Evolutionary conservation across 495 filamentous ascomycete genomes (phyloP).

Genomic region (Podospora sp.): DNA sequence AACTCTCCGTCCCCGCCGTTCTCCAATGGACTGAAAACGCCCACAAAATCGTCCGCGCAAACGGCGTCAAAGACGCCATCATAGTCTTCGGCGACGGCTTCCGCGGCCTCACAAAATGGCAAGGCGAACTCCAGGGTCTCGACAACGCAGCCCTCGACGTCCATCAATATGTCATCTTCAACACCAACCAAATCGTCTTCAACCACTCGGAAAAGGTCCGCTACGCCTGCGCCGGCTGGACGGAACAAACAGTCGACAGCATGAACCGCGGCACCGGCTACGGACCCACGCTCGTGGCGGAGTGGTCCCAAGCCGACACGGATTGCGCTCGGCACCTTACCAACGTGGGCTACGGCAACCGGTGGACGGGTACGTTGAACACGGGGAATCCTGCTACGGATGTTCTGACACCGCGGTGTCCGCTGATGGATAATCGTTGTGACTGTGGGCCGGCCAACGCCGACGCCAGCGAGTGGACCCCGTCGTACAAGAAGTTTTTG

Average conservation of each 20-base stretch:
- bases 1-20: constrained; percentile 59
- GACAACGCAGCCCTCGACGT: constrained; percentile 77
- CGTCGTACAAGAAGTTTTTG: constrained; percentile 81
- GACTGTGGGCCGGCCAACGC: constrained; percentile 77
- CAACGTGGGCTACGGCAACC: constrained; percentile 82
- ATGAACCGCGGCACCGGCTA: constrained; percentile 77
- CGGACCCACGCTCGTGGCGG: constrained; percentile 94
- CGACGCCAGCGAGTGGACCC: constrained; percentile 65
- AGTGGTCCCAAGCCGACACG: constrained; percentile 98
- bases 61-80: constrained; percentile 66
- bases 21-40: constrained; percentile 71
- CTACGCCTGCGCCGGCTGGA: constrained; percentile 87
- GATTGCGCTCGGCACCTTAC: constrained; percentile 90
- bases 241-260: constrained; percentile 68
- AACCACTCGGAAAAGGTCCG: constrained; percentile 76
- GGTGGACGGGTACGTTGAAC: constrained; percentile 81
- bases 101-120: constrained; percentile 77
- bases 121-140: constrained; percentile 62
- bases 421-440: constrained; percentile 64
- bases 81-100: constrained; percentile 82
- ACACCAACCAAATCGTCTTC: constrained; percentile 69
- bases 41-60: constrained; percentile 64
- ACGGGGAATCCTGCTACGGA: constrained; percentile 58
- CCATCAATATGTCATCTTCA: constrained; percentile 93
- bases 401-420: constrained; percentile 69